Percentiles rank a stretch among this genome's conserved stretches.
phyloP scores from a whole-genome alignment of 2,329 filamentous ascomycete species.

The Rhynchosporium secalis region DNA sequence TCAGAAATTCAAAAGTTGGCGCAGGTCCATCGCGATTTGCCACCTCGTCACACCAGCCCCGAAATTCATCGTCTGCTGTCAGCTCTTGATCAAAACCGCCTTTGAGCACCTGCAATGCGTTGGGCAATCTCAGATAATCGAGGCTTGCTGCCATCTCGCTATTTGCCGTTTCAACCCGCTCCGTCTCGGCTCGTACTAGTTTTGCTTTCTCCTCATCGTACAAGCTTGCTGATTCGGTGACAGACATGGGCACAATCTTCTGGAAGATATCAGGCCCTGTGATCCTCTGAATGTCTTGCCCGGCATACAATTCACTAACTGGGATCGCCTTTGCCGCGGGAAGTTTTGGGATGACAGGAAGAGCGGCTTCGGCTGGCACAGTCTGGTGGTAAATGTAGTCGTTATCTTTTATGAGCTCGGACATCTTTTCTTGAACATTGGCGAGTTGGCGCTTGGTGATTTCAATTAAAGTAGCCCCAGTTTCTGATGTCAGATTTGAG shows the following conservation, averaged over 20 bases:
- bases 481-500: conserved; percentile 82
- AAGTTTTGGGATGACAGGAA: conserved; percentile 82
- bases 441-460: conserved; percentile 80
- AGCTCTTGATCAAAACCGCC: conserved; percentile 90
- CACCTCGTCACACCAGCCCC: conserved; percentile 91
- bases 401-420: conserved; percentile 82
- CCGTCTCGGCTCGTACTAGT: conserved; percentile 86
- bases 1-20: conserved; percentile 75
- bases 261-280: conserved; percentile 96
- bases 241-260: conserved; percentile 92
- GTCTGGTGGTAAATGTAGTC: conserved; percentile 98
- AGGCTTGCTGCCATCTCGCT: conserved; percentile 94
- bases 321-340: conserved; percentile 96
- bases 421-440: conserved; percentile 77
- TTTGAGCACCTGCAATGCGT: conserved; percentile 86
- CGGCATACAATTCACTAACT: conserved; percentile 93
- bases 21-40: conserved; percentile 80
- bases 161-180: conserved; percentile 89
- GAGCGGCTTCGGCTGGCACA: conserved; percentile 79
- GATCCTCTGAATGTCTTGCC: conserved; percentile 94
- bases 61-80: conserved; percentile 85
- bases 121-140: conserved; percentile 88
- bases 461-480: conserved; percentile 71
- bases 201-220: conserved; percentile 99
- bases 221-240: conserved; percentile 93